These are phyloP conservation scores for Fusarium goolgardi DNA, from an alignment of 2,329 filamentous ascomycete genomes.

Conservation along the genomic window DNA sequence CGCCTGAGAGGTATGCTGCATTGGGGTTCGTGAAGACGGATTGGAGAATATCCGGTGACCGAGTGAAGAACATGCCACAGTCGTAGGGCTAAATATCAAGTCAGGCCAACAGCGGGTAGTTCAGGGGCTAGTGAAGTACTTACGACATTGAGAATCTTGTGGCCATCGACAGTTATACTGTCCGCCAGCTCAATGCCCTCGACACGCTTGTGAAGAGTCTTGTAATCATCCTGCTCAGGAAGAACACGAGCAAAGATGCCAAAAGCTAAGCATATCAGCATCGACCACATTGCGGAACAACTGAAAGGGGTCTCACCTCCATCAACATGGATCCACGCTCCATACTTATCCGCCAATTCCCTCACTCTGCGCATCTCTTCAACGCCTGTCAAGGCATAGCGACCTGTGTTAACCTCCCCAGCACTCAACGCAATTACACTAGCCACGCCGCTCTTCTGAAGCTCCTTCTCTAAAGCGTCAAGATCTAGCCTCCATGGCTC, in stretches of 20 bases:
- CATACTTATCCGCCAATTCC: constrained; percentile 75
- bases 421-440: constrained; percentile 84
- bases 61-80: constrained; percentile 87
- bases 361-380: constrained; percentile 73
- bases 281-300: too few species aligned
- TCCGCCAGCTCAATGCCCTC: constrained; percentile 83
- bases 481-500: constrained; percentile 79
- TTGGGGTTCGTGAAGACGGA: constrained; percentile 84
- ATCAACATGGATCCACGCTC: constrained; percentile 90
- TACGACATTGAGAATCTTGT: constrained; percentile 92
- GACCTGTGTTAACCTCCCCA: constrained; percentile 90
- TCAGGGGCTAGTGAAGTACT: constrained; percentile 47
- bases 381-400: constrained; percentile 72
- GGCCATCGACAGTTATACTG: constrained; percentile 86
- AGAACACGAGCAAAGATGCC: constrained; percentile 82
- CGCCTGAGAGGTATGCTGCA: constrained; percentile 77
- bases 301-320: constrained; percentile 61
- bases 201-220: constrained; percentile 59
- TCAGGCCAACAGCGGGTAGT: constrained; percentile 8
- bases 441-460: constrained; percentile 65
- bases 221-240: constrained; percentile 66
- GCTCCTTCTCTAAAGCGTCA: constrained; percentile 68
- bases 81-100: constrained; percentile 76
- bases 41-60: constrained; percentile 66
- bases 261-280: constrained; percentile 69